Base-by-base conservation (phyloP, 495 filamentous ascomycete species). In the Cryomyces antarcticus region DNA sequence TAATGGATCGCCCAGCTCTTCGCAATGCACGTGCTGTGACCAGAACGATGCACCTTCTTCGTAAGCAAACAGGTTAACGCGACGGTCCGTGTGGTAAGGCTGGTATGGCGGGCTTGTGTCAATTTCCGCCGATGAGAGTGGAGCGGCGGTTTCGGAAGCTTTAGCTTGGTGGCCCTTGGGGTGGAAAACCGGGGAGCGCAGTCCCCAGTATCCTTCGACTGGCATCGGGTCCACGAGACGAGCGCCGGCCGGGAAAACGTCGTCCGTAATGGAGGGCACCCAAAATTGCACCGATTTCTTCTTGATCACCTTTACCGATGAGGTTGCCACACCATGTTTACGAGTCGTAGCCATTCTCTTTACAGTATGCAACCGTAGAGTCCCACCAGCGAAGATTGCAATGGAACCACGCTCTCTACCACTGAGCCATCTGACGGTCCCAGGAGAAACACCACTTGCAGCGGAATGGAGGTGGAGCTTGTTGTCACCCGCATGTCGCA, bases 401-500 rank as follows among this genome's bases (percentile, higher is more conserved):
- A 57, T 42, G 33, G 30, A 38, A 13, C 55, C 52, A 6, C 43
- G 46, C n/a, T 51, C 50, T 38, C 50, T 52, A 11, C 55, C 55
- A 10, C 46, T 55, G 34, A 57, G 9, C 52, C 52, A 57, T 13
- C 52, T 45, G 5, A 53, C 42, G 37, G 46, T 47, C 7, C 45
- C 38, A 28, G 49, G 45, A 28, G 45, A 45, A 35, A 52, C 41
- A 37, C 47, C 52, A 27, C 41, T 46, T 30, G 28, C 39, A 4
- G 50, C 46, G 4, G 46, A 17, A 7, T 47, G 73, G 27, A 94
- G 63, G 45, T 82, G 73, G 6, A 96, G 67, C 37, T 82, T 77
- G 52, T 88, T 89, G 53, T 89, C 84, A 6, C 82, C 82, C 1
- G 75, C 75, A 54, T 89, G 82, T 33, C 84, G 77, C 34, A 94